Conservation (phyloP, 768 basidiomycete genomes). For the Paxillus involutus region DNA sequence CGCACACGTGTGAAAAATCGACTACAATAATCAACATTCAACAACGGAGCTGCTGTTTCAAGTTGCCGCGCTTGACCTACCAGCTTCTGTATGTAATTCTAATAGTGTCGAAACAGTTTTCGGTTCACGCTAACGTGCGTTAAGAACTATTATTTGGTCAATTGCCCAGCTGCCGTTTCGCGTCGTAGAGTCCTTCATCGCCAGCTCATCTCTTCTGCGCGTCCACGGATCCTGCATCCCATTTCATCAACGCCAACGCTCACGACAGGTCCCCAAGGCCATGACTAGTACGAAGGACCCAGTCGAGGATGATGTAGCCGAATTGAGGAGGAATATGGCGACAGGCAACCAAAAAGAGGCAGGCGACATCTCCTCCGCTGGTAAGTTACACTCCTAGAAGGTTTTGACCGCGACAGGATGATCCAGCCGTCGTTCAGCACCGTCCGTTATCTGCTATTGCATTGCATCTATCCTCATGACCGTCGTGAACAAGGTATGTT, state of each 20-base stretch:
- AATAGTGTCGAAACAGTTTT: no score
- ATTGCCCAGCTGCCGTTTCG: neutral
- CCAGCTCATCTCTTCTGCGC: neutral
- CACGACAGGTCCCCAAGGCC: constrained; percentile 8
- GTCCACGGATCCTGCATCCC: neutral
- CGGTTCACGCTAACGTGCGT: no score
- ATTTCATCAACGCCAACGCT: neutral
- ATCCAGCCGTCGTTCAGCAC: constrained; percentile 44
- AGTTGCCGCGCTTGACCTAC: no score
- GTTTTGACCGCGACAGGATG: neutral
- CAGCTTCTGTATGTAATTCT: no score
- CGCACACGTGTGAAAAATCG: neutral
- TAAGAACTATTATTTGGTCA: no score
- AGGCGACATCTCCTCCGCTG: constrained; percentile 17
- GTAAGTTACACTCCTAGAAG: constrained; percentile 14
- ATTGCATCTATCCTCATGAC: constrained; percentile 96
- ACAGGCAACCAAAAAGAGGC: constrained; percentile 33
- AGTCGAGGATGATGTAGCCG: constrained; percentile 46
- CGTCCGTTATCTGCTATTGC: constrained; percentile 88
- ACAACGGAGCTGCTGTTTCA: neutral
- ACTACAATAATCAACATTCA: neutral
- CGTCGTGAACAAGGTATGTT: constrained; percentile 85
- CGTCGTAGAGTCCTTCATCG: neutral
- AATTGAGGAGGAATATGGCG: constrained; percentile 52
- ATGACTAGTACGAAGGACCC: constrained; percentile 16